phyloP scores from a whole-genome alignment of 2,329 filamentous ascomycete species.

The Aspergillus sp. region DNA sequence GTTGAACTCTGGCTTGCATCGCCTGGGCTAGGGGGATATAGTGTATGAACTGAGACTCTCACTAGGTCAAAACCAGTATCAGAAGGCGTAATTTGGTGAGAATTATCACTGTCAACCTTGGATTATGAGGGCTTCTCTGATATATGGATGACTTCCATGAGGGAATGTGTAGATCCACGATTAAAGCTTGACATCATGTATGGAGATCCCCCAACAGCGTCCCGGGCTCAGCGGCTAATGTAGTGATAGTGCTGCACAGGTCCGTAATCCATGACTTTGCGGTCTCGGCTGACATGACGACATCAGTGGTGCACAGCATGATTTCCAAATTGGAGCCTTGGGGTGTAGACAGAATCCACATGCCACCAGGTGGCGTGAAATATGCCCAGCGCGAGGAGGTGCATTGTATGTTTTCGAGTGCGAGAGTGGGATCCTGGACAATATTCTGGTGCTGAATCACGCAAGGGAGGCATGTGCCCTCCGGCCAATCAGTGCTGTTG shows the following conservation, averaged over 20 bases:
- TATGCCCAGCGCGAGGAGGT: background rate
- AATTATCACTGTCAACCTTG: too few relatives aligned
- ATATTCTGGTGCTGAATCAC: conserved; percentile 16
- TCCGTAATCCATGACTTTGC: background rate
- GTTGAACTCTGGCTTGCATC: too few relatives aligned
- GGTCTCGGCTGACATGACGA: background rate
- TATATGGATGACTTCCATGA: too few relatives aligned
- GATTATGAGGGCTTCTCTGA: too few relatives aligned
- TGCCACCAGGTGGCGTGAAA: background rate
- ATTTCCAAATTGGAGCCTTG: background rate
- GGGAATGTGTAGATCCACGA: too few relatives aligned
- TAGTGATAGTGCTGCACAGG: background rate
- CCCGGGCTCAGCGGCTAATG: background rate
- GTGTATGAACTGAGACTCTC: too few relatives aligned
- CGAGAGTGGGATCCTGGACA: conserved; percentile 2
- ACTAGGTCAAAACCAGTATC: too few relatives aligned
- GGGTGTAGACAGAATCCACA: background rate
- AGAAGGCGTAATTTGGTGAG: too few relatives aligned
- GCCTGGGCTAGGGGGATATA: too few relatives aligned
- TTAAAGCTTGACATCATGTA: too few relatives aligned
- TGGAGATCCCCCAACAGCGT: background rate
- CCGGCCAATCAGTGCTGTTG: conserved; percentile 2
- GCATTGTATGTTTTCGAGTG: conserved; percentile 14
- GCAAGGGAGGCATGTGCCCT: conserved; percentile 1
- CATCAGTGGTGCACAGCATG: background rate